Conservation (phyloP, 2,329 filamentous ascomycete genomes). For the Ophiostoma sp. region DNA sequence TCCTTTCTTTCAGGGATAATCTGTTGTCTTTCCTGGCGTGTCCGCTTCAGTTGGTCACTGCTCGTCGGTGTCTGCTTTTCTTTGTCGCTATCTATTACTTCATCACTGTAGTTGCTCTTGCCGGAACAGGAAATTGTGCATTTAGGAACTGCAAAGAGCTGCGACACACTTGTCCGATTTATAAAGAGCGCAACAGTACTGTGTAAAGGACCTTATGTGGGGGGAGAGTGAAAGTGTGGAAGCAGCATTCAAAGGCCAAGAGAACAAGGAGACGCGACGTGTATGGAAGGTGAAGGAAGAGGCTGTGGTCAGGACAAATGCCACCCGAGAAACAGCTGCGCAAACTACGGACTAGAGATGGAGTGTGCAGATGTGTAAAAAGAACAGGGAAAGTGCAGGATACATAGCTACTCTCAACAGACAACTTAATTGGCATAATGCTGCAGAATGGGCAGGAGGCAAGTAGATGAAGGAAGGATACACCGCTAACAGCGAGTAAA, state of each 20-base stretch:
- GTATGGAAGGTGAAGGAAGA: not conserved
- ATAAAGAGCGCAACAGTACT: not conserved
- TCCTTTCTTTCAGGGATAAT: not conserved
- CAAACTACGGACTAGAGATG: not conserved
- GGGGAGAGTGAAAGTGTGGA: not conserved
- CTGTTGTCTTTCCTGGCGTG: not conserved
- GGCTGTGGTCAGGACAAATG: constrained; percentile 1
- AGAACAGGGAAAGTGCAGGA: not conserved
- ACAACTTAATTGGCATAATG: not conserved
- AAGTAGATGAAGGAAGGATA: not conserved
- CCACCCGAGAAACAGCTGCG: not conserved
- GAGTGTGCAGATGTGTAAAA: not conserved
- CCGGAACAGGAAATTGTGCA: constrained; percentile 4
- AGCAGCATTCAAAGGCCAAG: not conserved
- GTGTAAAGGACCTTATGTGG: not conserved
- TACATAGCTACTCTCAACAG: not conserved
- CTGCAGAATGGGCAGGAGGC: not conserved
- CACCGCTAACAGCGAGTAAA: not conserved
- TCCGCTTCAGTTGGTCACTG: not conserved
- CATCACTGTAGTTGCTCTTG: not conserved
- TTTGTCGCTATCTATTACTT: not conserved
- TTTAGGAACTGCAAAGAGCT: not conserved
- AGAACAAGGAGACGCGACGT: not conserved
- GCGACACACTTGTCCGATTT: not conserved
- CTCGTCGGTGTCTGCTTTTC: not conserved